phyloP scores from a whole-genome alignment of 148 eudicot species.

The Salicornia ramosissima region DNA sequence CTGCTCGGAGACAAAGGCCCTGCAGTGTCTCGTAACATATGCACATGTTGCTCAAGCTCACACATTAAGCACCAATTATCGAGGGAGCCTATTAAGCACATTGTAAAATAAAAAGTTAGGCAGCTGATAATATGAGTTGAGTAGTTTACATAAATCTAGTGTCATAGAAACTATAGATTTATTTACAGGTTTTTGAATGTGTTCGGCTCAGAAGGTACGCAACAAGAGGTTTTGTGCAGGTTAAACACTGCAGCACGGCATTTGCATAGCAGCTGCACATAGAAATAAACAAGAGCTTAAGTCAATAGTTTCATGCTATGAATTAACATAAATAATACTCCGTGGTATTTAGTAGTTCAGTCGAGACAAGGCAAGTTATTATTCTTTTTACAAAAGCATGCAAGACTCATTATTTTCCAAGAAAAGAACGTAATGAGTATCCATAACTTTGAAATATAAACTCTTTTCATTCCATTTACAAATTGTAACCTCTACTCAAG shows the following conservation, averaged over 20 bases:
- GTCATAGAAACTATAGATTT: slow-evolving; percentile 19
- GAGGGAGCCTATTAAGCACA: slow-evolving; percentile 42
- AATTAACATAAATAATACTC: too few relatives aligned
- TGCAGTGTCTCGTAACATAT: slow-evolving; percentile 60
- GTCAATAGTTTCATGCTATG: slow-evolving; percentile 6
- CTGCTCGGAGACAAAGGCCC: slow-evolving; percentile 77
- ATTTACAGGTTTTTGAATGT: slow-evolving; percentile 78
- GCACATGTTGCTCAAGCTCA: slow-evolving; percentile 86
- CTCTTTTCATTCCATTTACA: neutral
- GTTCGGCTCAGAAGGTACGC: slow-evolving; percentile 65
- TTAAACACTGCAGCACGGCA: slow-evolving; percentile 94
- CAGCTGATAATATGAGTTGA: slow-evolving; percentile 6
- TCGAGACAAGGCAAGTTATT: neutral
- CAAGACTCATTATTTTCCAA: neutral
- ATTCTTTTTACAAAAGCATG: neutral
- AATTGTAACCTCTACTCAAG: too few relatives aligned
- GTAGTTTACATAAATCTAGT: neutral
- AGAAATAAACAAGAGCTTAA: slow-evolving; percentile 20
- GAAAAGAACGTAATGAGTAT: neutral
- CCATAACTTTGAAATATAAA: neutral
- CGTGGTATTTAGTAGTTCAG: too few relatives aligned
- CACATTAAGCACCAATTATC: slow-evolving; percentile 92
- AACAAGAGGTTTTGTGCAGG: slow-evolving; percentile 85
- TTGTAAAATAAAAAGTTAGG: slow-evolving; percentile 18
- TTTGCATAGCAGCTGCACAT: slow-evolving; percentile 93